Percentiles rank a stretch among this genome's conserved stretches.
phyloP scores from a whole-genome alignment of 2,329 filamentous ascomycete genomes.

The Zymoseptoria passerinii region DNA sequence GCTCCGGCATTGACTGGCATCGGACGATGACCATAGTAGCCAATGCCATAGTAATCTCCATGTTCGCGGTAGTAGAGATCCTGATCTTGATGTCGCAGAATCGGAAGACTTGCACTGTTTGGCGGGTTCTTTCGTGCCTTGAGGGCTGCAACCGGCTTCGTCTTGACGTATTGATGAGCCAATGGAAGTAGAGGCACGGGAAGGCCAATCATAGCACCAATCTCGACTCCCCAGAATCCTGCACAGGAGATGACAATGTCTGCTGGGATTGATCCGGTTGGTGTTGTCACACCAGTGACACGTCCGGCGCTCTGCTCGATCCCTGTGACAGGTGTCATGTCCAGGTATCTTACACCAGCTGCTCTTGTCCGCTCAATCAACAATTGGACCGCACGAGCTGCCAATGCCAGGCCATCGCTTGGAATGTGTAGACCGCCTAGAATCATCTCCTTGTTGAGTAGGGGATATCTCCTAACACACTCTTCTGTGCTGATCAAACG shows the following conservation, averaged over 20 bases:
- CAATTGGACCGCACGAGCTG: slow-evolving; percentile 53
- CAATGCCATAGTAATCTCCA: slow-evolving; percentile 54
- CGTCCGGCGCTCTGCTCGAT: slow-evolving; percentile 43
- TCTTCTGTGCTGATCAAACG: slow-evolving; percentile 45
- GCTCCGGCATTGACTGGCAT: slow-evolving; percentile 52
- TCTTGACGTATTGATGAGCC: slow-evolving; percentile 58
- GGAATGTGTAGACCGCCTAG: slow-evolving; percentile 54
- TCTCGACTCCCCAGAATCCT: slow-evolving; percentile 58
- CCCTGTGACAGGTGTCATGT: slow-evolving; percentile 49
- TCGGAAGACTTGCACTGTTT: slow-evolving; percentile 49
- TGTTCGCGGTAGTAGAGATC: slow-evolving; percentile 59
- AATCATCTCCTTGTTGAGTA: slow-evolving; percentile 42
- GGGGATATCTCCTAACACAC: slow-evolving; percentile 47
- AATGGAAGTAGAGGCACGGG: slow-evolving; percentile 52
- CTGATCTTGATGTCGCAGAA: slow-evolving; percentile 54
- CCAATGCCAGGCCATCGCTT: slow-evolving; percentile 52
- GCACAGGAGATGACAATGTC: slow-evolving; percentile 57
- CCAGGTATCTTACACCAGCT: slow-evolving; percentile 52
- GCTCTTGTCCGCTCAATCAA: slow-evolving; percentile 50
- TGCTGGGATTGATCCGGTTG: slow-evolving; percentile 43
- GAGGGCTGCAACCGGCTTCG: slow-evolving; percentile 43
- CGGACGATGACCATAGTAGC: slow-evolving; percentile 55
- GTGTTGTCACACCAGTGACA: slow-evolving; percentile 50
- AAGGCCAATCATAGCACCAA: slow-evolving; percentile 53
- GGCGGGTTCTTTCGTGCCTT: slow-evolving; percentile 35